phyloP scores from a whole-genome alignment of 2,329 filamentous ascomycete species.

The Claviceps spartinae region DNA sequence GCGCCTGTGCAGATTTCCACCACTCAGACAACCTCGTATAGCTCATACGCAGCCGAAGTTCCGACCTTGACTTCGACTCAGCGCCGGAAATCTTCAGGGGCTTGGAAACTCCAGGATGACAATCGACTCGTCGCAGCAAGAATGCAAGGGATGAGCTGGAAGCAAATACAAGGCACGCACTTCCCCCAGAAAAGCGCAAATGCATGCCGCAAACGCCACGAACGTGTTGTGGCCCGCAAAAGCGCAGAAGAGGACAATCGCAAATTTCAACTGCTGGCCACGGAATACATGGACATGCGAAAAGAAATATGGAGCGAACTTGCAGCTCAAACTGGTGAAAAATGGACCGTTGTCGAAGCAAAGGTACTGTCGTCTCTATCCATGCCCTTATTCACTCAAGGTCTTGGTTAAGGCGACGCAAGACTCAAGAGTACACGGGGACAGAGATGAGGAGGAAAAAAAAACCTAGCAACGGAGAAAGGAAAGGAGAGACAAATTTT shows the following conservation, averaged over 20 bases:
- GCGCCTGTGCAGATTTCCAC: conserved; percentile 11
- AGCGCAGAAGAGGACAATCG: conserved; percentile 63
- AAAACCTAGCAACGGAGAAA: not conserved
- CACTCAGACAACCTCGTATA: conserved; percentile 20
- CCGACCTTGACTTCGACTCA: conserved; percentile 29
- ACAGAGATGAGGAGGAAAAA: not conserved
- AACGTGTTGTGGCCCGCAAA: conserved; percentile 65
- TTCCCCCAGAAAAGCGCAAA: conserved; percentile 70
- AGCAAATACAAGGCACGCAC: conserved; percentile 60
- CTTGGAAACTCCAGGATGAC: conserved; percentile 66
- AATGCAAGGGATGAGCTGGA: conserved; percentile 68
- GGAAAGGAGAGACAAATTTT: not conserved
- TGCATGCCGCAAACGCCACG: conserved; percentile 80
- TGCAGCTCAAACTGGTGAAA: conserved; percentile 64
- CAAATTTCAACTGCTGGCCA: conserved; percentile 60
- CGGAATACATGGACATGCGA: conserved; percentile 66
- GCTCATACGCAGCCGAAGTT: conserved; percentile 23
- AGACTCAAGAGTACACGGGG: not conserved
- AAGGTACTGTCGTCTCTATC: conserved; percentile 31
- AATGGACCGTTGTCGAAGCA: conserved; percentile 57
- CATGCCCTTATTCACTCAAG: too few relatives aligned
- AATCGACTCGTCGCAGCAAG: conserved; percentile 58
- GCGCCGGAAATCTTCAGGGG: conserved; percentile 45
- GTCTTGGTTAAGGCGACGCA: not conserved
- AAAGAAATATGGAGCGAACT: conserved; percentile 72